phyloP scores from a whole-genome alignment of 768 basidiomycete species.

The Mycena capillaripes region DNA sequence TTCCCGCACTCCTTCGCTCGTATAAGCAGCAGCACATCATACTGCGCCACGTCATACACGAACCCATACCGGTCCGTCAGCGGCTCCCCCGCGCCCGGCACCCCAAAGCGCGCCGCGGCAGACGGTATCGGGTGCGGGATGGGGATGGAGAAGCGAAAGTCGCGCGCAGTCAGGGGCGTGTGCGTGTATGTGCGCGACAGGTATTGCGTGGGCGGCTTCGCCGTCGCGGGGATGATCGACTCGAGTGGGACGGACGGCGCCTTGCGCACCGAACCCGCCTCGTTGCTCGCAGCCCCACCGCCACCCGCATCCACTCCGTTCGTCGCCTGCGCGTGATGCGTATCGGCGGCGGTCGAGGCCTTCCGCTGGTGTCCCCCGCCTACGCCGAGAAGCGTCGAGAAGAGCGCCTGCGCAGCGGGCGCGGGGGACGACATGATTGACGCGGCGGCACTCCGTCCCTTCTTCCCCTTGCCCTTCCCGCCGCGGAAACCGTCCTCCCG shows the following conservation, averaged over 20 bases:
- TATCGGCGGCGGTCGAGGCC: constrained; percentile 35
- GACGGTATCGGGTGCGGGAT: constrained; percentile 52
- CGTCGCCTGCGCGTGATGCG: constrained; percentile 9
- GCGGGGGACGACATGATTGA: constrained; percentile 56
- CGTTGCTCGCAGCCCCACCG: no score
- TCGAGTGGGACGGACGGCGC: constrained; percentile 76
- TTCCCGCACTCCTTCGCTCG: constrained; percentile 80
- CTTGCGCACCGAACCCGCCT: constrained; percentile 42
- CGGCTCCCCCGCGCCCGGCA: constrained; percentile 65
- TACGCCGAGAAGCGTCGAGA: constrained; percentile 70
- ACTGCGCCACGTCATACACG: constrained; percentile 87
- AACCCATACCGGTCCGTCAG: constrained; percentile 93
- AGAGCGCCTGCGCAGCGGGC: constrained; percentile 70
- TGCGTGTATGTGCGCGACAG: constrained; percentile 83
- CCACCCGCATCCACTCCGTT: no score
- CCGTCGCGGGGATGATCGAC: constrained; percentile 83
- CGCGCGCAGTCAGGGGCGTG: constrained; percentile 77
- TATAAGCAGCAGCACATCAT: constrained; percentile 83
- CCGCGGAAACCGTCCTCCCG: constrained; percentile 29
- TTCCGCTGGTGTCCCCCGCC: constrained; percentile 35
- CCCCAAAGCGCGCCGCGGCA: constrained; percentile 66
- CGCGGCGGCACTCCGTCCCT: constrained; percentile 49
- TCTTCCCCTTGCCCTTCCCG: constrained; percentile 20
- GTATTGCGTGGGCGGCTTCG: constrained; percentile 89
- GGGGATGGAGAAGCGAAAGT: constrained; percentile 82